Base-by-base conservation (phyloP, 2,329 filamentous ascomycete genomes). In the Venturia pyrina region DNA sequence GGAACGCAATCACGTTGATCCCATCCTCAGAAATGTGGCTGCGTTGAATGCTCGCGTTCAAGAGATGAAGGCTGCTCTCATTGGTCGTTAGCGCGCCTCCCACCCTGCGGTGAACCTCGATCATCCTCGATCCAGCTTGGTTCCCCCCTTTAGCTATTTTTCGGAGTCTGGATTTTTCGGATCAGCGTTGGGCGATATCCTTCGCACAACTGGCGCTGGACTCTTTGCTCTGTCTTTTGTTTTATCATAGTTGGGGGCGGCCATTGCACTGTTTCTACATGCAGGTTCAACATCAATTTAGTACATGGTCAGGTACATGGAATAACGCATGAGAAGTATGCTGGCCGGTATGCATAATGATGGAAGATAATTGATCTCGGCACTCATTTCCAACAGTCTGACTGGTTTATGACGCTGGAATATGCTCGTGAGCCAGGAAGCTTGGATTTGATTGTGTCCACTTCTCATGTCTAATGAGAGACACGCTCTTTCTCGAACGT, bases 1-100 rank as follows among this genome's bases (percentile, higher is more conserved):
- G 4, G 79, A 85, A 73, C 78, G 41, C 53, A 59, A 59, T 21
- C 53, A 59, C 53, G 28, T 59, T 21, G 53, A 59, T 21, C 53
- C 53, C 7, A 59, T 59, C 32, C 53, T 59, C 19, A 59, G 53
- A 37, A 59, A 59, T 21, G 28, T 59, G 15, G 53, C 53, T 15
- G 19, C 17, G 3, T 59, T 32, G 24, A 59, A 59, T 21, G 53
- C 53, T 59, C 41, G n/a, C 40, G 44, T 17, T 5, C 62, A 24
- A 37, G 46, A 53, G 8, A 37, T 43, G 44, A 44, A 34, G 37
- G 17, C 34, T 10, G 28, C 19, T 21, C 37, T 50, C 24, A 5
- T n/a, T 41, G 13, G 11, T 15, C 64, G 40, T 50, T 50, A 32
- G 43, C 28, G 28, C 24, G 17, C 21, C 2, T 34, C 43, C 21